Conservation (phyloP, 2,329 filamentous ascomycete species). For the Podosphaera leucotricha region DNA sequence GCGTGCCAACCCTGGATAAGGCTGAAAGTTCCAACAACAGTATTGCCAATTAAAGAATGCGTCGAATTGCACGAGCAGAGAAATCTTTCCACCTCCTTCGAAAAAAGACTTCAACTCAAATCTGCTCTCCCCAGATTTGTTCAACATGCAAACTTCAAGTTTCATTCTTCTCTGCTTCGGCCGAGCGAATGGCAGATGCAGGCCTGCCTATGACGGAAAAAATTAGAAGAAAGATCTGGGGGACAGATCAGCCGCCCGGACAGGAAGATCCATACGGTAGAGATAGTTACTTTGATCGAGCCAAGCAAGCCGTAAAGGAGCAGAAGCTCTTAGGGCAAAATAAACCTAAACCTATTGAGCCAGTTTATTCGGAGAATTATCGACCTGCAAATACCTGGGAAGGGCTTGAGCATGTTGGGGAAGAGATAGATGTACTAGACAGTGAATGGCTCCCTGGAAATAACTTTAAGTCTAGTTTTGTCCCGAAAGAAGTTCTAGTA, state of each 20-base stretch:
- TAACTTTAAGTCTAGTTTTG: constrained; percentile 18
- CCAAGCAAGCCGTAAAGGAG: constrained; percentile 4
- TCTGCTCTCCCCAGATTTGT: constrained; percentile 8
- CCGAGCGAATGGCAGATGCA: constrained; percentile 5
- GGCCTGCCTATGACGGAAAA: constrained; percentile 19
- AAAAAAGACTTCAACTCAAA: constrained; percentile 2
- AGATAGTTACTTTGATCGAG: constrained; percentile 12
- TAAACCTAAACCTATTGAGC: neutral
- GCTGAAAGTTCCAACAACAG: constrained; percentile 1
- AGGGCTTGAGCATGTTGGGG: constrained; percentile 29
- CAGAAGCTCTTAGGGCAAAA: constrained; percentile 4
- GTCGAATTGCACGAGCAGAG: constrained; percentile 13
- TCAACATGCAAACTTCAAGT: constrained; percentile 10
- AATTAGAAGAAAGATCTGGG: constrained; percentile 24
- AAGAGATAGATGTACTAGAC: constrained; percentile 20
- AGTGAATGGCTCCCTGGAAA: constrained; percentile 17
- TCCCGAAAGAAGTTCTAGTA: constrained; percentile 16
- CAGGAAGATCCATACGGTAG: constrained; percentile 23
- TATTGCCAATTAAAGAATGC: constrained; percentile 9
- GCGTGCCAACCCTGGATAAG: neutral
- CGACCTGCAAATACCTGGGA: constrained; percentile 24
- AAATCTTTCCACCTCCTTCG: constrained; percentile 13
- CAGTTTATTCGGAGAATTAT: constrained; percentile 16
- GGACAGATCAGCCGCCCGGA: constrained; percentile 24
- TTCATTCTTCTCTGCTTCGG: constrained; percentile 13